Conservation (phyloP, 2,329 filamentous ascomycete genomes). For the Davidsoniella australis region DNA sequence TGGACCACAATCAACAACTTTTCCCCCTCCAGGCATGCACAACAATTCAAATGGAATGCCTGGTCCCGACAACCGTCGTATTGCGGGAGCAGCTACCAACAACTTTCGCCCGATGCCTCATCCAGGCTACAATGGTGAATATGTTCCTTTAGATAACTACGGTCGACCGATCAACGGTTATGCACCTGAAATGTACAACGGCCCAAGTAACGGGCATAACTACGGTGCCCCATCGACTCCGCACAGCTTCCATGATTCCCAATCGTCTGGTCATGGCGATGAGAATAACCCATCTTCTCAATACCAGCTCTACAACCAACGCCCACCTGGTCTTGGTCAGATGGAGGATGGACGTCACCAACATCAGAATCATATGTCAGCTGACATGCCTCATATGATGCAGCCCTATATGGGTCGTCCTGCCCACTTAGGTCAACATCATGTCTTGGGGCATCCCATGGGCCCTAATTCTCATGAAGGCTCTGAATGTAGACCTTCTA, state of each 20-base stretch:
- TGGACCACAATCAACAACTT: conserved; percentile 29
- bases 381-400: conserved; percentile 21
- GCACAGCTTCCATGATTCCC: conserved; percentile 43
- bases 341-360: conserved; percentile 18
- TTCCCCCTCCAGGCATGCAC: conserved; percentile 29
- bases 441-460: not conserved
- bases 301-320: conserved; percentile 7
- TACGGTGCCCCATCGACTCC: conserved; percentile 38
- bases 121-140: conserved; percentile 22
- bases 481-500: not conserved
- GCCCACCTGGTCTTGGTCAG: conserved; percentile 12
- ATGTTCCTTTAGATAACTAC: conserved; percentile 23
- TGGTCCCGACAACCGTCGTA: conserved; percentile 20
- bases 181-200: conserved; percentile 7
- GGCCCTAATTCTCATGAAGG: not conserved
- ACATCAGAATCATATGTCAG: conserved; percentile 13
- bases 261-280: conserved; percentile 33
- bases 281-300: conserved; percentile 17
- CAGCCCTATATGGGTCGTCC: conserved; percentile 18
- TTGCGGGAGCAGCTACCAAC: conserved; percentile 17
- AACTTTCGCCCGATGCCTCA: conserved; percentile 20
- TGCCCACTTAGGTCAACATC: conserved; percentile 17
- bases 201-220: conserved; percentile 7
- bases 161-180: conserved; percentile 21
- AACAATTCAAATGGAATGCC: conserved; percentile 13